Evolutionary conservation across 345 rosid genomes (phyloP), one percentile per base, ranked within the genome.

Genomic region (Leavenworthia alabamica): DNA sequence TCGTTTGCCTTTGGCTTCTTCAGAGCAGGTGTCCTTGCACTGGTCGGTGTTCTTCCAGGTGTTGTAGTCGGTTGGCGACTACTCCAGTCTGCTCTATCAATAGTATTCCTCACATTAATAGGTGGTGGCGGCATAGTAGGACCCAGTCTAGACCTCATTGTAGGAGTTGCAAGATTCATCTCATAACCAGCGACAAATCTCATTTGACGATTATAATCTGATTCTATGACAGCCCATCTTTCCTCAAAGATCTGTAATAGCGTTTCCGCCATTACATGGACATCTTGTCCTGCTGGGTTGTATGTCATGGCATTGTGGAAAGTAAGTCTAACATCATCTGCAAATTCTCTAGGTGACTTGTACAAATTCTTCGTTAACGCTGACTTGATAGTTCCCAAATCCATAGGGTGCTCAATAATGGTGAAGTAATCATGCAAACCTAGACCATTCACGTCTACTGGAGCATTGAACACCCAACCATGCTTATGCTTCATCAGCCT

Each of bases 1-100:
- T 93, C 99, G 74, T 86, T 93, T 11, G 97, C 99, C 80, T 89
- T 93, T 7, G 99, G 99, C 81, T 93, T 93, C 72, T 80, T 93
- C 13, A 83, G 86, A 51, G 86, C 81, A 70, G 99, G 91, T 35
- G 90, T 84, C 78, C 99, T 78, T 46, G 81, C 69, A 66, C 78
- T 81, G 23, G 81, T 53, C 7, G 82, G 72, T 77, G 75, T 89
- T 28, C 71, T 70, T 4, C 74, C 74, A 20, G 74, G 74, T 64
- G 98, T 83, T 48, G 82, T 70, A 57, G 76, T 78, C 7, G 77
- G 60, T 44, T 74, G 77, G 66, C 73, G 79, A 11, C 62, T 72
- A 80, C 87, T 79, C 32, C 90, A 87, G 33, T 84, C 86, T 56
- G 96, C 78, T 72, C 96, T 78, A 36, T 89, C 95, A 65, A 84